Conservation (phyloP, 1,284 basidiomycete species). For the Lentinus polychrous region DNA sequence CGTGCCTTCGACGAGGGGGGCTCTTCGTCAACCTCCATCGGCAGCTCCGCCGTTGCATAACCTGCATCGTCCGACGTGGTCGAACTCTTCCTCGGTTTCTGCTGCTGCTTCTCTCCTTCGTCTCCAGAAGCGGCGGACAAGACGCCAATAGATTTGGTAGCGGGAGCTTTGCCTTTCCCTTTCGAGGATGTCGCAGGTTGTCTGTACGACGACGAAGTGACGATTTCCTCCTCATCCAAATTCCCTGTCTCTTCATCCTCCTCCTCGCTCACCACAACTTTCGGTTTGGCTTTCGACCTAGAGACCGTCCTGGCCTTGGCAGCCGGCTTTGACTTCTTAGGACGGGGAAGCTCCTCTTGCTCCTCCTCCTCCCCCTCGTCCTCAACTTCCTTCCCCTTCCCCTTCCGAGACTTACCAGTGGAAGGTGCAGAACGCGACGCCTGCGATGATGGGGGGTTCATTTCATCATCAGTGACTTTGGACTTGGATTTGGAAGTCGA, state of each 20-base stretch:
- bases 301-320: constrained; percentile 3
- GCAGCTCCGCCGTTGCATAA: constrained; percentile 23
- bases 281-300: constrained; percentile 3
- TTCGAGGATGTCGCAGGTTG: not conserved
- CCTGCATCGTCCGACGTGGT: constrained; percentile 24
- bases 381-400: constrained; percentile 1
- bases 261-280: not conserved
- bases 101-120: not conserved
- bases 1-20: not conserved
- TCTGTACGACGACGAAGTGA: no score
- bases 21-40: constrained; percentile 14
- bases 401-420: not conserved
- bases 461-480: constrained; percentile 7
- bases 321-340: constrained; percentile 4
- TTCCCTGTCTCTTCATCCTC: not conserved
- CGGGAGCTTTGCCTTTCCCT: not conserved
- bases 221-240: not conserved
- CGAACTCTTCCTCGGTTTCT: constrained; percentile 14
- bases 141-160: not conserved
- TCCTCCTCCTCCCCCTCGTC: not conserved
- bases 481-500: constrained; percentile 12
- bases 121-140: not conserved
- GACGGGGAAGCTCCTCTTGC: not conserved
- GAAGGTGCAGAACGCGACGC: not conserved
- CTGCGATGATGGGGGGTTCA: not conserved